Percentiles rank a stretch among this genome's conserved stretches.
These are phyloP conservation scores for Gossypium australe DNA, from an alignment of 345 rosid genomes.

Conservation along the genomic window DNA sequence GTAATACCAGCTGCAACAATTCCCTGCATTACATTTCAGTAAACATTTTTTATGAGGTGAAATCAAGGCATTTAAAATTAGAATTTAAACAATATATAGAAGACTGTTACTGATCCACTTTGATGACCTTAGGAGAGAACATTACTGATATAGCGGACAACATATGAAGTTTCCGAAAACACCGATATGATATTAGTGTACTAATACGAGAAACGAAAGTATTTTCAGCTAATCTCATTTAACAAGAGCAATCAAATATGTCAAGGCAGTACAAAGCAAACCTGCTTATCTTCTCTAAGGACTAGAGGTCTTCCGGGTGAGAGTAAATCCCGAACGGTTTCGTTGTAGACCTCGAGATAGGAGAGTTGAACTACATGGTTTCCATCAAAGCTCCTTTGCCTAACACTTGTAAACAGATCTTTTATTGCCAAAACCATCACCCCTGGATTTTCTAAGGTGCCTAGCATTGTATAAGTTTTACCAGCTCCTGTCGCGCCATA, in stretches of 20 bases:
- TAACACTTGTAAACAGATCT: constrained; percentile 77
- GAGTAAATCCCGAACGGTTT: constrained; percentile 87
- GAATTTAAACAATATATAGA: neutral
- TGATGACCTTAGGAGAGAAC: neutral
- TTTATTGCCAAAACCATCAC: constrained; percentile 96
- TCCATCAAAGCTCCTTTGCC: constrained; percentile 84
- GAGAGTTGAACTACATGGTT: constrained; percentile 86
- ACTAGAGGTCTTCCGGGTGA: constrained; percentile 95
- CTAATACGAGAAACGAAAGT: neutral
- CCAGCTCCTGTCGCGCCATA: constrained; percentile 99
- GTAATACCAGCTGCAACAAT: constrained; percentile 92
- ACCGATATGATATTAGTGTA: too few relatives aligned
- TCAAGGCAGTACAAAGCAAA: constrained; percentile 13
- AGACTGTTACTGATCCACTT: neutral
- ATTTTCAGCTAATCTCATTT: neutral
- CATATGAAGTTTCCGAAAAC: too few relatives aligned
- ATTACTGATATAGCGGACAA: too few relatives aligned
- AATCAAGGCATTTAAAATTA: neutral
- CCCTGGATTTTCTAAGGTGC: constrained; percentile 88
- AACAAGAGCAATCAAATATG: neutral
- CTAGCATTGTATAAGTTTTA: constrained; percentile 91
- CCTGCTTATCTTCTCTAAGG: constrained; percentile 95
- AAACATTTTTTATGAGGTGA: constrained; percentile 1
- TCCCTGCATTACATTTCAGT: constrained; percentile 45
- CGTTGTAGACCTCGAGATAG: constrained; percentile 92